Percentiles rank a stretch among this genome's conserved stretches.
Conservation (phyloP, 805 yeast genomes). For the Candida alai region DNA sequence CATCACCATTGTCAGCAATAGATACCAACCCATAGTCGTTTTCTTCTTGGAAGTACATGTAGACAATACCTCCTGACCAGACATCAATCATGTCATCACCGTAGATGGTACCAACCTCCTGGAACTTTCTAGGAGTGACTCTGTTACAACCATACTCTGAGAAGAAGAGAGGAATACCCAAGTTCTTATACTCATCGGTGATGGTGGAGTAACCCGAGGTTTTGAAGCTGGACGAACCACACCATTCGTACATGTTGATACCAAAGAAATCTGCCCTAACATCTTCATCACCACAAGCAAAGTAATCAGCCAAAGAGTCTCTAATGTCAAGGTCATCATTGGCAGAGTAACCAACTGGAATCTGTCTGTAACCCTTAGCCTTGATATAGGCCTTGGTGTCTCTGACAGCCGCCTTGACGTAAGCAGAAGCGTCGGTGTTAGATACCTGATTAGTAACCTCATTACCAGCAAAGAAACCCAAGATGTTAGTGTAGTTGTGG, state of each 20-base stretch:
- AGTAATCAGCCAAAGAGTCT: slow-evolving; percentile 66
- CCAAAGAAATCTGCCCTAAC: slow-evolving; percentile 78
- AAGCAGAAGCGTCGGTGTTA: slow-evolving; percentile 75
- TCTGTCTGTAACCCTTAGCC: slow-evolving; percentile 55
- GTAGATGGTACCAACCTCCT: slow-evolving; percentile 65
- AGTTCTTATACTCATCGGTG: slow-evolving; percentile 59
- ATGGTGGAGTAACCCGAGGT: slow-evolving; percentile 64
- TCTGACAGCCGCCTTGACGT: slow-evolving; percentile 80
- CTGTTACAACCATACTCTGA: slow-evolving; percentile 81
- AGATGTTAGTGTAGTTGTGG: slow-evolving; percentile 64
- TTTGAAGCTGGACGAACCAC: slow-evolving; percentile 59
- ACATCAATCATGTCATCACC: slow-evolving; percentile 70
- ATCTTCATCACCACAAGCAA: slow-evolving; percentile 66
- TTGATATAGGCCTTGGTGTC: slow-evolving; percentile 68
- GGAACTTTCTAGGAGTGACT: slow-evolving; percentile 66
- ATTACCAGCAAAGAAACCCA: slow-evolving; percentile 85
- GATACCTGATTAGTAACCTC: slow-evolving; percentile 68
- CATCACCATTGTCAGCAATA: slow-evolving; percentile 42
- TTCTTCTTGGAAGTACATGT: slow-evolving; percentile 76
- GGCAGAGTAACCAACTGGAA: slow-evolving; percentile 82
- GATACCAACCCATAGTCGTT: slow-evolving; percentile 74
- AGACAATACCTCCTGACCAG: slow-evolving; percentile 90
- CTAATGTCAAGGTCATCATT: slow-evolving; percentile 70
- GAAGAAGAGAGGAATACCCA: slow-evolving; percentile 72
- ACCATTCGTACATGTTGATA: slow-evolving; percentile 89